Conservation (phyloP, 345 rosid species). For the Eucalyptus albens region DNA sequence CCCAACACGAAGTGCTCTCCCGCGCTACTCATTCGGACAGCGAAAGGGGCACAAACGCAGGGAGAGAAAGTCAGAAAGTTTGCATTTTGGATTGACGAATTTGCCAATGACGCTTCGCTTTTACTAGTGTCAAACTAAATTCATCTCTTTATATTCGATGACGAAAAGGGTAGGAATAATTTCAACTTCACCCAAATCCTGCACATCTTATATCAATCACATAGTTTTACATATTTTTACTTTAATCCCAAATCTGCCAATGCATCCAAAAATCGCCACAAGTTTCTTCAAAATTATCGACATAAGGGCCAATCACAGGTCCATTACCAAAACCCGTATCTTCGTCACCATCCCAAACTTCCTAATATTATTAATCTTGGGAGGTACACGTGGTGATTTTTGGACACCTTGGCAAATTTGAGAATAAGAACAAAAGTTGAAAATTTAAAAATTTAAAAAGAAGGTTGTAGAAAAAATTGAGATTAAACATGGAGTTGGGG, state of each 20-base stretch:
- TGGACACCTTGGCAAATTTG: neutral
- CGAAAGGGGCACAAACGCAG: neutral
- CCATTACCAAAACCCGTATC: neutral
- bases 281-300: neutral
- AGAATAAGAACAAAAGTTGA: too few relatives aligned
- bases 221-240: too few relatives aligned
- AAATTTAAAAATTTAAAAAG: too few relatives aligned
- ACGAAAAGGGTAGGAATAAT: neutral
- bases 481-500: neutral
- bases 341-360: neutral
- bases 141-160: neutral
- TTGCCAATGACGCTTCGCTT: neutral
- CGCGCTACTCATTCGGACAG: neutral
- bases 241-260: too few relatives aligned
- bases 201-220: neutral
- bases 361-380: neutral
- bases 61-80: neutral
- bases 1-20: neutral
- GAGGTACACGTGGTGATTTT: neutral
- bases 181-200: neutral
- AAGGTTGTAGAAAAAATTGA: too few relatives aligned
- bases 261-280: fast-evolving
- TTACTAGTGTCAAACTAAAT: neutral
- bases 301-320: too few relatives aligned
- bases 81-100: neutral